phyloP scores from a whole-genome alignment of 306 rosid genomes.

The Medicago lupulina region DNA sequence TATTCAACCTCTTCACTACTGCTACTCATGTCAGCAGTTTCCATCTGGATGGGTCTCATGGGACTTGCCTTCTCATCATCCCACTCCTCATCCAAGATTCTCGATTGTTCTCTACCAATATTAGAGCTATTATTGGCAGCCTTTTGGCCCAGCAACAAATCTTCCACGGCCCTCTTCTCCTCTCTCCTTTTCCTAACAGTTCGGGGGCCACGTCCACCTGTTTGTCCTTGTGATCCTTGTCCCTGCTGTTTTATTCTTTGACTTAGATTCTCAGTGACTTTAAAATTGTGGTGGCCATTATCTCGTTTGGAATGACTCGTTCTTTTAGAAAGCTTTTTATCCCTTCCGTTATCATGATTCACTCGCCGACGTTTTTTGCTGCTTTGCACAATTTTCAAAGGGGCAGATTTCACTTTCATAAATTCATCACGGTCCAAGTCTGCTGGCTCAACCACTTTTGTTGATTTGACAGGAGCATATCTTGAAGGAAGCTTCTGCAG shows the following conservation, averaged over 20 bases:
- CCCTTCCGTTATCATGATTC: constrained; percentile 65
- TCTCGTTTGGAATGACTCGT: constrained; percentile 48
- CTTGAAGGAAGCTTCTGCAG: constrained; percentile 73
- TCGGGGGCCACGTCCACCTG: constrained; percentile 82
- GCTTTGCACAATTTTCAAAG: constrained; percentile 52
- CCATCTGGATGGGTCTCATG: constrained; percentile 51
- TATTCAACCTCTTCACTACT: constrained; percentile 73
- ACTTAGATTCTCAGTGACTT: constrained; percentile 47
- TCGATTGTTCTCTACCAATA: constrained; percentile 61
- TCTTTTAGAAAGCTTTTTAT: constrained; percentile 58
- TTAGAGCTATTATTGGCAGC: constrained; percentile 53
- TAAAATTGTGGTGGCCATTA: constrained; percentile 45
- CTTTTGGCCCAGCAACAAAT: constrained; percentile 47
- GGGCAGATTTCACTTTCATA: constrained; percentile 52
- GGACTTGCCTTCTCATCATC: constrained; percentile 61
- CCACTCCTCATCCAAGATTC: constrained; percentile 73
- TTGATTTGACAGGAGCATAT: constrained; percentile 55
- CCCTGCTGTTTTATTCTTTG: constrained; percentile 63
- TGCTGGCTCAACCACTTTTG: constrained; percentile 54
- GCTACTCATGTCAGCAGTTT: constrained; percentile 54
- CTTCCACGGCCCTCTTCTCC: constrained; percentile 66
- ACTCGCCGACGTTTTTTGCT: constrained; percentile 69
- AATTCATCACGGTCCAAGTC: constrained; percentile 48
- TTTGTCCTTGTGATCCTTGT: constrained; percentile 60
- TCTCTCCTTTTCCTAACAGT: constrained; percentile 83